These are phyloP conservation scores for Chytridium lagenaria DNA, from an alignment of 371 early-diverging fungal genomes.

Conservation along the genomic window DNA sequence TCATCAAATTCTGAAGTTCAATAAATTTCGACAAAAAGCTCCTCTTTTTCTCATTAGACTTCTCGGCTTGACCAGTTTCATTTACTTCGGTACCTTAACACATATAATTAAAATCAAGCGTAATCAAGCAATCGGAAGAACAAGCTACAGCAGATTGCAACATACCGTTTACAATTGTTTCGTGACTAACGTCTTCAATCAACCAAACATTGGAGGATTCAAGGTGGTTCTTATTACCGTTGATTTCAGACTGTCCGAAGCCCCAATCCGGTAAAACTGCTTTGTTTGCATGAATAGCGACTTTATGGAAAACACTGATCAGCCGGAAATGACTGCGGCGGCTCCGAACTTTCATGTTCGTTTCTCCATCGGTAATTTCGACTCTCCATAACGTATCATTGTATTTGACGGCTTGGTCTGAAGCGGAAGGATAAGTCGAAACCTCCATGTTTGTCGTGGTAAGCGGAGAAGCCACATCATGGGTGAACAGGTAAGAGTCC, in stretches of 20 bases:
- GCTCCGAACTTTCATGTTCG: conserved; percentile 43
- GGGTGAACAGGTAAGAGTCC: conserved; percentile 78
- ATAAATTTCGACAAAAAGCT: conserved; percentile 80
- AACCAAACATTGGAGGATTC: conserved; percentile 83
- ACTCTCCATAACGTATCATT: conserved; percentile 57
- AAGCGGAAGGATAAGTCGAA: conserved; percentile 86
- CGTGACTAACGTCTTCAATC: conserved; percentile 49
- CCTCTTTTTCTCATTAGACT: conserved; percentile 47
- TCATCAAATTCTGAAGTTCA: conserved; percentile 83
- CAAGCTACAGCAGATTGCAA: too few species aligned
- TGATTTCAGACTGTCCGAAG: conserved; percentile 90
- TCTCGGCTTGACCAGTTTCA: conserved; percentile 25
- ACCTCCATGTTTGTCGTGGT: conserved; percentile 96
- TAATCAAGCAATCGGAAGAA: too few species aligned
- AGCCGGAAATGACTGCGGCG: conserved; percentile 42
- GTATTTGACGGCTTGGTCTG: conserved; percentile 66
- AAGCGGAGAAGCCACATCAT: conserved; percentile 97
- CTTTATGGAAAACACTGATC: conserved; percentile 50
- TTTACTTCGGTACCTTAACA: too few species aligned
- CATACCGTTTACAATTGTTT: conserved; percentile 45
- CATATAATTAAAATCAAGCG: too few species aligned
- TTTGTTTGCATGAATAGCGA: conserved; percentile 51
- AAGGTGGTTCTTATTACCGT: conserved; percentile 88
- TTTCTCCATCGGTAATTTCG: conserved; percentile 39
- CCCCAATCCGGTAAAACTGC: conserved; percentile 89